Evolutionary conservation across 2,329 filamentous ascomycete species (phyloP).

Genomic region (Karstenula rhodostoma): DNA sequence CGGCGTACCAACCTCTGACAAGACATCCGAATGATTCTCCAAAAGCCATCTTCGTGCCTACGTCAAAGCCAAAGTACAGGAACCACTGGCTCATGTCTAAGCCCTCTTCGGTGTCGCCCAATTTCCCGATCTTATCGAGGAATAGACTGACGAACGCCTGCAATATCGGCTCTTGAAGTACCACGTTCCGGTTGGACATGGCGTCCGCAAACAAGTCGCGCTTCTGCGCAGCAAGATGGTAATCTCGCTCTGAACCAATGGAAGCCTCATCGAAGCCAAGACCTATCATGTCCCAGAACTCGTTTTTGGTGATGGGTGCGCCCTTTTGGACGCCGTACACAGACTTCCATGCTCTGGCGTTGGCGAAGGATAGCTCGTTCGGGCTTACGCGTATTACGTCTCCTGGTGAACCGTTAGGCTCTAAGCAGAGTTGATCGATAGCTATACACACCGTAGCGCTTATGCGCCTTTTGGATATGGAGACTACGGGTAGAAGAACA

Average conservation of each 20-base stretch:
- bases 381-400: slow-evolving; percentile 7
- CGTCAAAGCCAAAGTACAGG: slow-evolving; percentile 21
- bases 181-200: neutral
- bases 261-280: slow-evolving; percentile 6
- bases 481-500: neutral
- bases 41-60: slow-evolving; percentile 35
- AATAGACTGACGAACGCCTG: slow-evolving; percentile 1
- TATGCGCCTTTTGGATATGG: neutral
- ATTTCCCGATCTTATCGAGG: slow-evolving; percentile 3
- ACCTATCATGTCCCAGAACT: slow-evolving; percentile 8
- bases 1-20: neutral
- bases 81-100: slow-evolving; percentile 12
- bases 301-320: neutral
- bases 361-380: slow-evolving; percentile 5
- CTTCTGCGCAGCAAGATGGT: neutral
- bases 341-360: slow-evolving; percentile 1
- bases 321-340: slow-evolving; percentile 1
- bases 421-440: neutral
- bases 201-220: slow-evolving; percentile 8
- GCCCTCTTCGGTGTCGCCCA: slow-evolving; percentile 1
- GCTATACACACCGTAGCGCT: neutral
- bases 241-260: slow-evolving; percentile 2
- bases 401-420: neutral
- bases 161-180: neutral
- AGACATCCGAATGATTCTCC: slow-evolving; percentile 31